Percentiles rank a stretch among this genome's conserved stretches.
phyloP scores from a whole-genome alignment of 495 filamentous ascomycete genomes.

The Penicillium silybi region DNA sequence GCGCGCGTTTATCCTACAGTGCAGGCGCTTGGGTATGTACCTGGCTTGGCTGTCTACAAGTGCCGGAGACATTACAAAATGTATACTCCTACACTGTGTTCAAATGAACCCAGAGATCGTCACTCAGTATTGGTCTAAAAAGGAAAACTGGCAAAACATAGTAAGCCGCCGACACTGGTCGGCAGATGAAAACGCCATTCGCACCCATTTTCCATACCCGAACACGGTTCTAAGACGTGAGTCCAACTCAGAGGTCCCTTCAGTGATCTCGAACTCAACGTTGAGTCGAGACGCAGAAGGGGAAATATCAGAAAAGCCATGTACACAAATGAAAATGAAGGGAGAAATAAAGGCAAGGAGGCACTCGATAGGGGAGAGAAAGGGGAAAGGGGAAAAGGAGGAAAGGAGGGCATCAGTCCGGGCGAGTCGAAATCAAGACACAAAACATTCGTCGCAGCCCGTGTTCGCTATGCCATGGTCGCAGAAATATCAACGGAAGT shows the following conservation, averaged over 20 bases:
- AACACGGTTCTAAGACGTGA: slow-evolving; percentile 46
- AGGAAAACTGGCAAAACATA: slow-evolving; percentile 28
- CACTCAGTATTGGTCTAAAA: slow-evolving; percentile 27
- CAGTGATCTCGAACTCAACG: slow-evolving; percentile 22
- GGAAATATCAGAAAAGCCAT: slow-evolving; percentile 45
- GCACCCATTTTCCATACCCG: slow-evolving; percentile 48
- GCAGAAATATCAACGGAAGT: slow-evolving; percentile 28
- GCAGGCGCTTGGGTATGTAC: too few relatives aligned
- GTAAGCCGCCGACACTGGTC: slow-evolving; percentile 35
- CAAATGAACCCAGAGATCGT: slow-evolving; percentile 8
- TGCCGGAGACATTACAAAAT: background rate
- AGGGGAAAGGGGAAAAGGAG: slow-evolving; percentile 22
- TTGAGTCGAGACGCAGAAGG: slow-evolving; percentile 26
- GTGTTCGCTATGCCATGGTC: slow-evolving; percentile 43
- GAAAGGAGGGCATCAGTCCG: slow-evolving; percentile 20
- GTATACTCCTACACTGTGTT: background rate
- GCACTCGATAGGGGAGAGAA: background rate
- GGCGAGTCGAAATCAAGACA: slow-evolving; percentile 24
- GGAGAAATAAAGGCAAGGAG: background rate
- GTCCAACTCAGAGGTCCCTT: slow-evolving; percentile 41
- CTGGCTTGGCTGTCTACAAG: too few relatives aligned
- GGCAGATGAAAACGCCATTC: slow-evolving; percentile 46
- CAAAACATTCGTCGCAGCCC: slow-evolving; percentile 34
- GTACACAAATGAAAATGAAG: slow-evolving; percentile 36
- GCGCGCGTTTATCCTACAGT: slow-evolving; percentile 4